A percentile compares a stretch with the other conserved stretches of the same genome.
These are phyloP conservation scores for Phytophthora pinifolia DNA, from an alignment of 352 stramenopile species.

Conservation along the genomic window DNA sequence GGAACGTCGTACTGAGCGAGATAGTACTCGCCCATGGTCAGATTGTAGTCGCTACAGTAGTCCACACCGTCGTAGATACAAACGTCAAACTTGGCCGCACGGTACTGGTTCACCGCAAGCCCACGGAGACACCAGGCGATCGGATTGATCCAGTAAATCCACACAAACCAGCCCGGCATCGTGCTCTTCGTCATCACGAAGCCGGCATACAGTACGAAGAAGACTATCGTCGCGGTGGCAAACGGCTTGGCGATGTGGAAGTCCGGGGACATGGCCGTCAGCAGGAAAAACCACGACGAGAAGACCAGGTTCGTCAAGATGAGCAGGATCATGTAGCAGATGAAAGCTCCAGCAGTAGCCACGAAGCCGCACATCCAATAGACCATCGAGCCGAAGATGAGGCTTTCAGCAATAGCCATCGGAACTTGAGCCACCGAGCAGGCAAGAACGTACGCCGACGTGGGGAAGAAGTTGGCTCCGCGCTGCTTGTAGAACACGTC, in stretches of 20 bases:
- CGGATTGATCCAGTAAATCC: conserved; percentile 66
- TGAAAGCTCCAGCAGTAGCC: conserved; percentile 26
- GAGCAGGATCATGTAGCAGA: conserved; percentile 40
- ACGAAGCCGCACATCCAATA: conserved; percentile 63
- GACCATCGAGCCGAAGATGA: conserved; percentile 58
- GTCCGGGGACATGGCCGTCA: conserved; percentile 30
- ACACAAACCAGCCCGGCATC: conserved; percentile 54
- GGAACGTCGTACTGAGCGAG: conserved; percentile 31
- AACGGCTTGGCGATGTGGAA: conserved; percentile 48
- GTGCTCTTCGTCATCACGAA: conserved; percentile 48
- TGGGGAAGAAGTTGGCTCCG: conserved; percentile 56
- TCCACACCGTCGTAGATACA: conserved; percentile 28
- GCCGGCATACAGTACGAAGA: conserved; percentile 61
- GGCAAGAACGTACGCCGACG: conserved; percentile 64
- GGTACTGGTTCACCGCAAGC: conserved; percentile 33
- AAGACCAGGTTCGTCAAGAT: conserved; percentile 41
- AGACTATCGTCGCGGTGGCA: too few relatives aligned
- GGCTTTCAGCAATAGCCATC: conserved; percentile 46
- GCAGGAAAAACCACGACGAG: conserved; percentile 38
- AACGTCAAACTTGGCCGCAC: conserved; percentile 19
- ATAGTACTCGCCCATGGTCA: conserved; percentile 35
- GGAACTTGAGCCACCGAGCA: conserved; percentile 36
- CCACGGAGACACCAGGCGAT: conserved; percentile 49
- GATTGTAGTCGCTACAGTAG: conserved; percentile 25
- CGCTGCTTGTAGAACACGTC: conserved; percentile 51